A percentile compares a stretch with the other conserved stretches of the same genome.
phyloP scores from a whole-genome alignment of 1,284 basidiomycete species.

The Rhodofomes roseus region DNA sequence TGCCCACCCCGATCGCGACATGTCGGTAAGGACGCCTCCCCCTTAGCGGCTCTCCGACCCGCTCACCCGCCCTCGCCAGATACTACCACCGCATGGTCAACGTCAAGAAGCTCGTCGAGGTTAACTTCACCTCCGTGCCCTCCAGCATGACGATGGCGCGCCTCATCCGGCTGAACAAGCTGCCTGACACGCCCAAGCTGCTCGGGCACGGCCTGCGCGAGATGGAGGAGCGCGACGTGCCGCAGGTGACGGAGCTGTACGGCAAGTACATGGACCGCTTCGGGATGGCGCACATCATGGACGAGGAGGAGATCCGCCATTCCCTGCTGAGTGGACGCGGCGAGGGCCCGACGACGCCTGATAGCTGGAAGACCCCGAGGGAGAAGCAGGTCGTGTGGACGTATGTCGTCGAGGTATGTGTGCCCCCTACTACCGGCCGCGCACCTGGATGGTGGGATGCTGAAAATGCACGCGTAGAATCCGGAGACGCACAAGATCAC shows the following conservation, averaged over 20 bases:
- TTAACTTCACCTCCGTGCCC: conserved; percentile 87
- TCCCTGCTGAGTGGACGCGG: conserved; percentile 88
- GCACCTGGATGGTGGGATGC: background rate
- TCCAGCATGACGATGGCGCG: conserved; percentile 84
- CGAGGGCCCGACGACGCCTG: conserved; percentile 37
- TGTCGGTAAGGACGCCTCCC: conserved; percentile 54
- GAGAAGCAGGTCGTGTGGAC: conserved; percentile 91
- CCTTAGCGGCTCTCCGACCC: background rate
- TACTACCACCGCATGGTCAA: conserved; percentile 96
- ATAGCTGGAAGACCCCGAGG: conserved; percentile 45
- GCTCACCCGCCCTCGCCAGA: conserved; percentile 32
- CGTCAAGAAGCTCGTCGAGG: conserved; percentile 88
- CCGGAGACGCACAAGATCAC: conserved; percentile 82
- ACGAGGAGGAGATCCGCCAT: conserved; percentile 81
- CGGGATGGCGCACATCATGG: conserved; percentile 79
- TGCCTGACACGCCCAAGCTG: conserved; percentile 52
- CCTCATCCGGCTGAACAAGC: conserved; percentile 73
- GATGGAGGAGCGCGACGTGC: conserved; percentile 81
- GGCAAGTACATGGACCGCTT: conserved; percentile 83
- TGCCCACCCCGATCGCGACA: conserved; percentile 87
- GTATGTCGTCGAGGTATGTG: conserved; percentile 88
- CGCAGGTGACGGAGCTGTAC: conserved; percentile 73
- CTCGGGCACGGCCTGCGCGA: conserved; percentile 69
- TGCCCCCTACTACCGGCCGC: background rate
- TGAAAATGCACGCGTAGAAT: conserved; percentile 48